Base-by-base conservation (phyloP, 257 asterid species). In the Cruciata laevipes region DNA sequence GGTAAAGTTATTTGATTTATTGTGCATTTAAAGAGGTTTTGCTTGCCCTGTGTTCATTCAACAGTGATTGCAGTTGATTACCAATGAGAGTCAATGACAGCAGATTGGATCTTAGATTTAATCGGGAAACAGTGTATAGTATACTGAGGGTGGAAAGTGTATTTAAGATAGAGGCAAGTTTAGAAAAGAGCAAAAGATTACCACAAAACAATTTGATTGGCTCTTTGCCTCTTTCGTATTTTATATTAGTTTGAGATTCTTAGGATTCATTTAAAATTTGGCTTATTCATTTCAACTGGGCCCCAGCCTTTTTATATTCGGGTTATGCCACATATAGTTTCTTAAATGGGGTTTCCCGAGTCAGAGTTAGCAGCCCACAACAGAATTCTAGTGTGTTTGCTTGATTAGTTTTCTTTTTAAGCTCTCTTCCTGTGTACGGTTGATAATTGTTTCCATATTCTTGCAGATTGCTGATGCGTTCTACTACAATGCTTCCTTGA, bases 381-480 rank as follows among this genome's bases (percentile, higher is more conserved):
- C 55, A 5, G 24, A 14, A 65, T 42, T 4, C 31, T 14, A 37
- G n/a, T 21, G 13, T 38, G 53, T 65, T 10, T 42, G 37, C 38
- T 23, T 65, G 21, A 18, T 65, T 42, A 5, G 12, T 14, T 44
- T 16, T 24, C 24, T 17, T n/a, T 25, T 25, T 13, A 25, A 27
- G 5, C 11, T 42, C 51, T 42, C 4, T 42, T 42, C 44, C 12
- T 27, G 33, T 24, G 4, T 12, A 61, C 1, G 20, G 23, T 21
- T 64, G 69, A 64, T 62, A 76, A 53, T 68, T 33, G 16, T 49
- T 68, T 68, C 10, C 12, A 68, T 61, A 12, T 42, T 60, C 58
- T 81, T 74, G 73, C 82, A 94, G 99, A 86, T 94, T 63, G 96
- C 99, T 72, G 97, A 88, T 80, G 93, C 96, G 77, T 89, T 94